Conservation (phyloP, 768 basidiomycete species). For the Pholiota conissans region DNA sequence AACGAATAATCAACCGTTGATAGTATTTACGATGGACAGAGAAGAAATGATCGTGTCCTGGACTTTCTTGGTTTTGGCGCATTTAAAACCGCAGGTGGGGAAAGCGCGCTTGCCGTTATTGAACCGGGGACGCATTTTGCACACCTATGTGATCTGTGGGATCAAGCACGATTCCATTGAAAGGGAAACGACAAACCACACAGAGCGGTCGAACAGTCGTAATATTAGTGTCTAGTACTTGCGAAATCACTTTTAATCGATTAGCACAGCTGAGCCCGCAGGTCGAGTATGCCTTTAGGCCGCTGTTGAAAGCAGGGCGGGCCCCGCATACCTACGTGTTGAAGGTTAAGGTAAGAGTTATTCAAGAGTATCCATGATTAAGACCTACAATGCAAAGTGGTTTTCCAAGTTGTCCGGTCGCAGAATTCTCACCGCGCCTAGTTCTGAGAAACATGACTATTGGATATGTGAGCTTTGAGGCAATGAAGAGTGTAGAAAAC, state of each 20-base stretch:
- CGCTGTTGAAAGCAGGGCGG: neutral
- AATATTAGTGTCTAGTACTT: neutral
- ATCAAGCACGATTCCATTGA: neutral
- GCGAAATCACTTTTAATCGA: neutral
- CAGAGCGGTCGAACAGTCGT: neutral
- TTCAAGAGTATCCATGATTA: neutral
- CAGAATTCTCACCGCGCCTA: neutral
- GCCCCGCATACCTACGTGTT: neutral
- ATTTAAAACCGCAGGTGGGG: constrained; percentile 4
- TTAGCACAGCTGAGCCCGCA: neutral
- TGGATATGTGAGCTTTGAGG: too few species aligned
- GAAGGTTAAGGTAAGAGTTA: neutral
- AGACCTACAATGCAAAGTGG: neutral
- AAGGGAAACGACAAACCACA: too few species aligned
- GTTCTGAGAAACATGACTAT: too few species aligned
- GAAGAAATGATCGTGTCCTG: neutral
- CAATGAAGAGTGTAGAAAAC: too few species aligned
- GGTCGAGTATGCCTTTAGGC: neutral
- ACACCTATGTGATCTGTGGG: neutral
- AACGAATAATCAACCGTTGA: neutral
- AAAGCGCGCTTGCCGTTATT: constrained; percentile 1
- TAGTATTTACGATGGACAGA: neutral
- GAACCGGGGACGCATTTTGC: constrained; percentile 1
- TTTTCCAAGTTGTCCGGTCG: neutral
- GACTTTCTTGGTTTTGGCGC: neutral